Evolutionary conservation across 2,329 filamentous ascomycete species (phyloP).

Genomic region (Clarireedia homoeocarpa): DNA sequence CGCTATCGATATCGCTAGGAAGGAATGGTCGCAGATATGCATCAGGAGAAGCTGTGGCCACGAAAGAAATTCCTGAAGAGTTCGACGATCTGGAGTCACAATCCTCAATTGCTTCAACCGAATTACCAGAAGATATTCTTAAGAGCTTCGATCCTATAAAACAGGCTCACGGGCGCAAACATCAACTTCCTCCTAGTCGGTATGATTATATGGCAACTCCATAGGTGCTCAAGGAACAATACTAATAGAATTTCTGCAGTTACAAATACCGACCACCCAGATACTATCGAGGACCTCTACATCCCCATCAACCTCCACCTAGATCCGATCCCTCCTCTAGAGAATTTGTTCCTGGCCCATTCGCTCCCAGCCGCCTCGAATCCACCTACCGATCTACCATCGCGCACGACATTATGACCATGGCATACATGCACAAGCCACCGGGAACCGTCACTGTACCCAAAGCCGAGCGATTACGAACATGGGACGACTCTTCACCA

Average conservation of each 20-base stretch:
- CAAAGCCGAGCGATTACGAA: constrained; percentile 61
- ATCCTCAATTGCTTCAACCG: constrained; percentile 34
- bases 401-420: constrained; percentile 77
- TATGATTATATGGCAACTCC: constrained; percentile 18
- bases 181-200: constrained; percentile 34
- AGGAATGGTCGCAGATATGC: constrained; percentile 23
- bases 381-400: constrained; percentile 87
- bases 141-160: constrained; percentile 41
- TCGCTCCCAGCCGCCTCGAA: constrained; percentile 76
- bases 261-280: constrained; percentile 94
- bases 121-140: constrained; percentile 30
- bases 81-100: constrained; percentile 38
- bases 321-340: constrained; percentile 82
- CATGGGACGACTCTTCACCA: constrained; percentile 84
- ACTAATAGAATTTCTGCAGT: constrained; percentile 39
- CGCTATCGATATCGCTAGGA: not conserved
- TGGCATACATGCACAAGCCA: constrained; percentile 79
- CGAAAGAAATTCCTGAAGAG: constrained; percentile 20
- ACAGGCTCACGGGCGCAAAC: constrained; percentile 33
- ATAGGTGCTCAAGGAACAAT: not conserved
- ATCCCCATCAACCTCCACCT: constrained; percentile 85
- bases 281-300: constrained; percentile 87
- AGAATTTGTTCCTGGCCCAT: constrained; percentile 83
- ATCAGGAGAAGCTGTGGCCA: constrained; percentile 21
- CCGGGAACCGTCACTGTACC: constrained; percentile 58